Conservation (phyloP, 345 rosid genomes). For the Psidium guajava region DNA sequence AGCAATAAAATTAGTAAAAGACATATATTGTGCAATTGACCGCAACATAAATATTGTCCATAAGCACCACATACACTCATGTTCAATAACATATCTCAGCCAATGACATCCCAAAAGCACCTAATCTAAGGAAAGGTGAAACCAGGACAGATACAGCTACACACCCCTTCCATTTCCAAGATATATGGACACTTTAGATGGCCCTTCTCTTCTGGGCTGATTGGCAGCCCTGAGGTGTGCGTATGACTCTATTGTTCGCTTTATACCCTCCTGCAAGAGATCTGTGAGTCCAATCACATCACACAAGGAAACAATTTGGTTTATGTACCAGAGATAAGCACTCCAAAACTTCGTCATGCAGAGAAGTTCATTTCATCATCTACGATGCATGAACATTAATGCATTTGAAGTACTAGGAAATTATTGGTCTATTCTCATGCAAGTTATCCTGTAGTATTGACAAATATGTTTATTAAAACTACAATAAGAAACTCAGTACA, state of each 20-base stretch:
- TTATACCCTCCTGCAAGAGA: conserved; percentile 65
- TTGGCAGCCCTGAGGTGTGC: conserved; percentile 59
- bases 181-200: conserved; percentile 58
- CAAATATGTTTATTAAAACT: not conserved
- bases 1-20: not conserved
- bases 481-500: not conserved
- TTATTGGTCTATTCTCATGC: not conserved
- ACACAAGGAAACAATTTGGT: not conserved
- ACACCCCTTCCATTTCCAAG: conserved; percentile 87
- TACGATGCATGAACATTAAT: not conserved
- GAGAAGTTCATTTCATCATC: not conserved
- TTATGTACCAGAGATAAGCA: not conserved
- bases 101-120: not conserved
- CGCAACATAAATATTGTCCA: not conserved
- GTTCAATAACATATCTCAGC: not conserved
- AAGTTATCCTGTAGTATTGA: not conserved
- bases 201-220: conserved; percentile 56
- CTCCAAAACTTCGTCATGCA: not conserved
- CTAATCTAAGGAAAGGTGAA: not conserved
- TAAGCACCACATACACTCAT: not conserved
- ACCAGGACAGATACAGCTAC: not conserved
- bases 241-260: conserved; percentile 67
- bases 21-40: not conserved
- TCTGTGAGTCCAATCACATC: not conserved
- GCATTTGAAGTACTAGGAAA: not conserved